Evolutionary conservation across 139 green algal genomes (phyloP), one percentile per base, ranked within the genome.

Genomic region (Coelastrella sp.): DNA sequence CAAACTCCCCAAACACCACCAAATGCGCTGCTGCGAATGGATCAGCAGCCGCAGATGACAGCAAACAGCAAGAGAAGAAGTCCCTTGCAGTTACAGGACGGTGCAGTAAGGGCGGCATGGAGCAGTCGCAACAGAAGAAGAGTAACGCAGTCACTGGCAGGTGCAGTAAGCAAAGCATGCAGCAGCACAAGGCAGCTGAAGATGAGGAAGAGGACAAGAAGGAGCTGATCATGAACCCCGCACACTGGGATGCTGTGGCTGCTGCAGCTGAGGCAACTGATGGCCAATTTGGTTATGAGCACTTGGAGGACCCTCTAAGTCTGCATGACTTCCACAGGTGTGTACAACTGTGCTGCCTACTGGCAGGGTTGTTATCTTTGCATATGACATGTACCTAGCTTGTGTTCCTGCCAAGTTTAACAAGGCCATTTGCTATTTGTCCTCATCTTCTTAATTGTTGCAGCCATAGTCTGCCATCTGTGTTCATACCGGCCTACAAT

Each of bases 271-370:
- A 51, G 13, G 77, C 57, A 5, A 71, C 53, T 21, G 77, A 84
- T 63, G 77, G 60, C 25, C 59, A 73, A 60, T 85, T 85, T 85
- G 79, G 79, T 4, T 85, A 85, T 59, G 79, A 85, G 45, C 45
- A 79, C 48, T 23, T 78, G 21, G 79, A 85, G 43, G 79, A 78
- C 2, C 43, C 79, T 2, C 50, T 85, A 2, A 69, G 23, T n/a
- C 64, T 85, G 23, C 23, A 27, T 35, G 64, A 66, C 59, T 85
- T 85, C 45, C 59, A 84, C 40, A 82, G 75, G 75, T 82, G 41
- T 11, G 17, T 64, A 21, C 53, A 32, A 27, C 21, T 64, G 53
- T 64, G 45, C 45, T 57, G 45, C 15, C 45, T 57, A 0, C 15
- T 9, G 45, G 45, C 45, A 57, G 45, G 11, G 45, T 57, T 23